These are phyloP conservation scores for Aspergillus diversus DNA, from an alignment of 495 filamentous ascomycete species.

Conservation along the genomic window DNA sequence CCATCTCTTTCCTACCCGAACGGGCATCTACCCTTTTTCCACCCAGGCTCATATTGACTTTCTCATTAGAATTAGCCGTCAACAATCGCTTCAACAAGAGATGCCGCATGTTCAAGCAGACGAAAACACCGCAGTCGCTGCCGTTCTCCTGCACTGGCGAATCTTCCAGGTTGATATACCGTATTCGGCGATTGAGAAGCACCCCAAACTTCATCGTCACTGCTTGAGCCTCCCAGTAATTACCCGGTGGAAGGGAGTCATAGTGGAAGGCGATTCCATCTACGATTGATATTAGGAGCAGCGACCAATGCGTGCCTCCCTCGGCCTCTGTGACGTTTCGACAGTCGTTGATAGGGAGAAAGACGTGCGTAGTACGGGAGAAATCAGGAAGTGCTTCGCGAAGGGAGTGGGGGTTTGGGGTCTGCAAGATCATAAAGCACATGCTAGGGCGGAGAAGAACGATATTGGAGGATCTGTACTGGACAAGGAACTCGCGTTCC, in stretches of 20 bases:
- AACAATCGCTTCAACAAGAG: constrained; percentile 83
- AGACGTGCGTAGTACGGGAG: constrained; percentile 83
- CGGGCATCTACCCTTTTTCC: constrained; percentile 76
- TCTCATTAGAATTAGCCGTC: constrained; percentile 70
- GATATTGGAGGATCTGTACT: constrained; percentile 79
- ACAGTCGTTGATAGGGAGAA: constrained; percentile 94
- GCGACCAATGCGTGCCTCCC: constrained; percentile 92
- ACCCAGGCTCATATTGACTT: constrained; percentile 91
- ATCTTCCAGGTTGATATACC: constrained; percentile 78
- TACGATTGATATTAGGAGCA: constrained; percentile 85
- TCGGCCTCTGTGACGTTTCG: constrained; percentile 74
- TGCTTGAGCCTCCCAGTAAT: constrained; percentile 69
- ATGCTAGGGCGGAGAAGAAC: constrained; percentile 91
- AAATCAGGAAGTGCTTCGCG: constrained; percentile 65
- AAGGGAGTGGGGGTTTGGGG: constrained; percentile 72
- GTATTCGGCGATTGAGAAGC: constrained; percentile 65
- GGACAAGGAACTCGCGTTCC: constrained; percentile 80
- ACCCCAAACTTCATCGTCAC: constrained; percentile 63
- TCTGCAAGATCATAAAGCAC: constrained; percentile 90
- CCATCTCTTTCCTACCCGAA: constrained; percentile 81
- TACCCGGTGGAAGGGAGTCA: constrained; percentile 81
- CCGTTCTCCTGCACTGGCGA: constrained; percentile 90
- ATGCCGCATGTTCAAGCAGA: constrained; percentile 91
- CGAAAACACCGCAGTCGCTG: constrained; percentile 93
- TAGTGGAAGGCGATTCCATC: constrained; percentile 97